These are phyloP conservation scores for Aspergillus felis DNA, from an alignment of 2,329 filamentous ascomycete genomes.

Conservation along the genomic window DNA sequence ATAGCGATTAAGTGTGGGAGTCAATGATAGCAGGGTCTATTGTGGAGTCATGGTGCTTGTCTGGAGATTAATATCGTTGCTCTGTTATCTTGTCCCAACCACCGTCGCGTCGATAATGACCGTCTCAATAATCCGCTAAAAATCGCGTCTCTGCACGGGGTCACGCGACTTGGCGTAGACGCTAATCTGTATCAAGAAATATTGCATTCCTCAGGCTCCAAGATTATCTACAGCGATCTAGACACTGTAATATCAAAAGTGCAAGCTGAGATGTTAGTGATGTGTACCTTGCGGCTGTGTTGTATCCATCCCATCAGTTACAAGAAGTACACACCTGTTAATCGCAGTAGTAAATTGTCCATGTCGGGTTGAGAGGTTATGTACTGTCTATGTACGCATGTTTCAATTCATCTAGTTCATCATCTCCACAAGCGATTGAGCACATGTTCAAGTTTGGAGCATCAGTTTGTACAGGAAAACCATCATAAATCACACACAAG, in stretches of 20 bases:
- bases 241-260: neutral
- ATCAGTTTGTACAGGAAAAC: neutral
- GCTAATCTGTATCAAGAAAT: conserved; percentile 13
- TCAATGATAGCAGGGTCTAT: neutral
- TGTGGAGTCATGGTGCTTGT: neutral
- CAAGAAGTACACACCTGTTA: neutral
- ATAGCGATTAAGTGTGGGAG: neutral
- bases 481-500: conserved; percentile 15
- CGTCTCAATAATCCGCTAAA: conserved; percentile 1
- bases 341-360: neutral
- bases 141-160: conserved; percentile 9
- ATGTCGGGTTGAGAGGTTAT: neutral
- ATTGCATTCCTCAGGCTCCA: conserved; percentile 21
- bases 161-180: conserved; percentile 3
- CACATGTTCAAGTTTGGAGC: neutral
- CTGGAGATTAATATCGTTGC: neutral
- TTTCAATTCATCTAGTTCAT: neutral
- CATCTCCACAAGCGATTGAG: neutral
- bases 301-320: neutral
- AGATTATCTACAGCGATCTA: neutral
- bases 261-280: neutral
- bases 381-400: neutral
- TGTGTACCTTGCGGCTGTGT: neutral
- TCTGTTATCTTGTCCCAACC: neutral
- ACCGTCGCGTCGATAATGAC: neutral